Evolutionary conservation across 805 yeast genomes (phyloP), one percentile per base, ranked within the genome.

Genomic region (Nakazawaea laoshanensis): DNA sequence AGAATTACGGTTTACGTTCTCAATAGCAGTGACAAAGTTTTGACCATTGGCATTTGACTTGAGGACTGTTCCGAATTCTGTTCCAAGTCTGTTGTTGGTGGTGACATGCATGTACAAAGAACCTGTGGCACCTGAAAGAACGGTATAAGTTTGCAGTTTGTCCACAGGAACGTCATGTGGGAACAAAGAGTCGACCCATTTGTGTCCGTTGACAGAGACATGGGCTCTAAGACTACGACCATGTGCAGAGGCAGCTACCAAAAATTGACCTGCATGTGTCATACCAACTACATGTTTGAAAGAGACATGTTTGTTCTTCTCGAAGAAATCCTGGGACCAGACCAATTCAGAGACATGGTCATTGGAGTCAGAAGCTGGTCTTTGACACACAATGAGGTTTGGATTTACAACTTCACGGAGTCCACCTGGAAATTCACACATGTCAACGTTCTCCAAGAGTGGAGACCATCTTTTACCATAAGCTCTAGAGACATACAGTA

Each of bases 31-130:
- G 4, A 81, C 85, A 51, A 81, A 88, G 2, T 81, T 77, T 2
- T 94, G 82, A 39, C 97, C 97, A 44, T 83, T 80, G 11, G 82
- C 77, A 54, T 87, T 86, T 2, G 95, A 84, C 50, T 88, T 87
- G 48, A 88, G 60, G 13, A 88, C 57, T 2, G 83, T 61, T 10
- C 96, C 96, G 50, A 54, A 77, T 44, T 83, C 88, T n/a, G 62
- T 51, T 8, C 69, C 74, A 2, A 47, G 32, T 23, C 61, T 61
- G 16, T 59, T 53, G 43, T 65, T 65, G 0, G 87, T 78, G 5
- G 94, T 81, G 8, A 86, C 79, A 50, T 84, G 95, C 53, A 88
- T 49, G 55, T 84, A 78, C 7, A 88, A 63, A 0, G 94, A 67
- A 17, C 76, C 70, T 0, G 84, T 63, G 18, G 66, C 62, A 0